These are phyloP conservation scores for Chlorella sp. DNA, from an alignment of 139 green algal genomes.

Conservation along the genomic window DNA sequence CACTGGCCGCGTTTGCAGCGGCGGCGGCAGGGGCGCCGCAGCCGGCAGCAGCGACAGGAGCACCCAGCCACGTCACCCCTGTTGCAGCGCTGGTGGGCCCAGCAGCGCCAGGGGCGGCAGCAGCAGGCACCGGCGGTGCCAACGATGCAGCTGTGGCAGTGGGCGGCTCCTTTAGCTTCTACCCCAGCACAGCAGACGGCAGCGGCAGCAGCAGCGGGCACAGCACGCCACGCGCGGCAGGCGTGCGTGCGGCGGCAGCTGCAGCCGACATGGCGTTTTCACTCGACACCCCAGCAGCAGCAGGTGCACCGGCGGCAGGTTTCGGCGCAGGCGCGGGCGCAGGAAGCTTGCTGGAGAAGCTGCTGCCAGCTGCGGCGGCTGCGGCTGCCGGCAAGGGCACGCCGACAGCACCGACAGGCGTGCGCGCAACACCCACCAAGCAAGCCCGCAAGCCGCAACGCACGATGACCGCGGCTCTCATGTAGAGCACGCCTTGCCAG, in stretches of 20 bases:
- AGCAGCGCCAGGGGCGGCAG: not conserved
- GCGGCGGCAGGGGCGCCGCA: not conserved
- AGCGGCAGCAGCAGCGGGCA: conserved; percentile 29
- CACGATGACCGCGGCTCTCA: conserved; percentile 20
- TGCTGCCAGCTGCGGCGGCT: conserved; percentile 2
- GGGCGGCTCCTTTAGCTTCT: conserved; percentile 13
- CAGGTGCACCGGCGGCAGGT: not conserved
- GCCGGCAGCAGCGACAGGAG: not conserved
- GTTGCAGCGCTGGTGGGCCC: not conserved
- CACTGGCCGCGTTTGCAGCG: conserved; percentile 11
- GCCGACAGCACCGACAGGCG: not conserved
- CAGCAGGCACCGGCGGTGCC: not conserved
- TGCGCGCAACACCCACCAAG: conserved; percentile 26
- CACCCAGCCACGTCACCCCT: not conserved
- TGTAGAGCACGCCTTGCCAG: not conserved
- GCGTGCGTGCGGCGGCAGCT: not conserved
- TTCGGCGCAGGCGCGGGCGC: too few species aligned
- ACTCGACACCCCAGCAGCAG: not conserved
- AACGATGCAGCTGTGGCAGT: not conserved
- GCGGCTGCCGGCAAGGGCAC: not conserved
- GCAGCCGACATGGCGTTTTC: conserved; percentile 17
- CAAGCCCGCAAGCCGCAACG: conserved; percentile 20
- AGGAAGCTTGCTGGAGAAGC: not conserved
- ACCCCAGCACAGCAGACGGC: not conserved
- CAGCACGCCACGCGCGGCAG: conserved; percentile 17